Percentiles rank a stretch among this genome's conserved stretches.
Conservation (phyloP, 1,284 basidiomycete genomes). For the Sporisorium exsertum region DNA sequence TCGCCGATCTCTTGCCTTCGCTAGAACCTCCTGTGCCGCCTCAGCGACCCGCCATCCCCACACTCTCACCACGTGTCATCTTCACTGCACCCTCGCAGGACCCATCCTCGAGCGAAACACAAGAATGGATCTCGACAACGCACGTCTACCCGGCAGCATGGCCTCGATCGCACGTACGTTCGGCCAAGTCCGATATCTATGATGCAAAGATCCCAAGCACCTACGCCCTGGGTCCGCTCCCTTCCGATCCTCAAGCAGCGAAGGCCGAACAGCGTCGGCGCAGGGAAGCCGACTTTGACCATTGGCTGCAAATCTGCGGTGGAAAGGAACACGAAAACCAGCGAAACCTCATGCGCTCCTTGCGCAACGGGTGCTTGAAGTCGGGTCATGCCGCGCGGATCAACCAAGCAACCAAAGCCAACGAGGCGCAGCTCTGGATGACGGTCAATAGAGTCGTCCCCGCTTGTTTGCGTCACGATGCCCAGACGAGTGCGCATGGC, state of each 20-base stretch:
- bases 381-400: conserved; percentile 26
- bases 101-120: conserved; percentile 43
- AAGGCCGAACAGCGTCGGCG: conserved; percentile 45
- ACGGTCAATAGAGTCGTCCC: conserved; percentile 43
- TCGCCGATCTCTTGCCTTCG: conserved; percentile 39
- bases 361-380: conserved; percentile 17
- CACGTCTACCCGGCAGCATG: conserved; percentile 81
- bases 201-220: conserved; percentile 31
- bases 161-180: conserved; percentile 72
- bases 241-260: conserved; percentile 28
- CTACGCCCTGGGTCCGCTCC: conserved; percentile 24
- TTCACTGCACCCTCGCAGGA: conserved; percentile 42
- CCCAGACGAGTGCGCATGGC: neutral
- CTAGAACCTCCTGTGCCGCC: conserved; percentile 21
- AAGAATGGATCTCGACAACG: conserved; percentile 73
- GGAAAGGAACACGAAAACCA: conserved; percentile 20
- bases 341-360: conserved; percentile 23
- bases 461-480: conserved; percentile 17
- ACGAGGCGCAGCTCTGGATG: conserved; percentile 50
- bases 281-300: conserved; percentile 42
- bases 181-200: conserved; percentile 44
- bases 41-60: conserved; percentile 16
- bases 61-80: conserved; percentile 25
- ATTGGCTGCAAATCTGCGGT: conserved; percentile 24
- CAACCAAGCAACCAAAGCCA: conserved; percentile 28